Evolutionary conservation across 129 eudicot species (phyloP).

Genomic region (Flaveria linearis): DNA sequence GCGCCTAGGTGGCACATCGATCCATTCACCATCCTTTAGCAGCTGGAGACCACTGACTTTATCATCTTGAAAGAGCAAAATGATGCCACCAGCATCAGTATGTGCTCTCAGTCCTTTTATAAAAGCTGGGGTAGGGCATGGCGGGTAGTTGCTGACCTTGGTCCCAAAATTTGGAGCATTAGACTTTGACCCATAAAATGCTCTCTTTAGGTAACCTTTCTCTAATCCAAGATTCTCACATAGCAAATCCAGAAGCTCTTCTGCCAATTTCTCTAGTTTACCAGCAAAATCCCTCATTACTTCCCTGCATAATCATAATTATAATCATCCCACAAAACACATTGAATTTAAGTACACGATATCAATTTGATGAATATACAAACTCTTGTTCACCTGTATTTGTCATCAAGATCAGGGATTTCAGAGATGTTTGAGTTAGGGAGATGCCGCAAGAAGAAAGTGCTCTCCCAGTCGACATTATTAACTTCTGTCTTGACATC

Average conservation of each 20-base stretch:
- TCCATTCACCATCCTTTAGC: constrained; percentile 63
- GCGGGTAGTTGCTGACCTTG: constrained; percentile 73
- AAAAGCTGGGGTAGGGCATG: constrained; percentile 63
- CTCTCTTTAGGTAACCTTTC: constrained; percentile 58
- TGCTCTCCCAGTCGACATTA: constrained; percentile 60
- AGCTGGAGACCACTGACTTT: constrained; percentile 68
- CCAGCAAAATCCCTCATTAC: constrained; percentile 56
- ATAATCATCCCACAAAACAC: constrained; percentile 5
- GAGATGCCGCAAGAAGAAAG: constrained; percentile 55
- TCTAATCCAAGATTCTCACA: constrained; percentile 67
- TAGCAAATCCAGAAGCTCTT: constrained; percentile 56
- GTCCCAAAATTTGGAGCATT: constrained; percentile 69
- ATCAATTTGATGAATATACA: neutral
- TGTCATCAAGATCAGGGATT: constrained; percentile 50
- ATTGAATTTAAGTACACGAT: neutral
- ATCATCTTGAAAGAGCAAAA: constrained; percentile 67
- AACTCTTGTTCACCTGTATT: constrained; percentile 39
- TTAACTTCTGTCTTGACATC: constrained; percentile 48
- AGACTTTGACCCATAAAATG: constrained; percentile 53
- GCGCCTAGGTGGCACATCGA: constrained; percentile 66
- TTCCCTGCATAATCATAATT: constrained; percentile 37
- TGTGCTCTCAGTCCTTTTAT: constrained; percentile 75
- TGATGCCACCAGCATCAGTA: constrained; percentile 73
- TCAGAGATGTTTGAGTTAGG: constrained; percentile 50
- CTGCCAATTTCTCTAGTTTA: constrained; percentile 52